These are phyloP conservation scores for Raffaelea arxii DNA, from an alignment of 2,329 filamentous ascomycete species.

Conservation along the genomic window DNA sequence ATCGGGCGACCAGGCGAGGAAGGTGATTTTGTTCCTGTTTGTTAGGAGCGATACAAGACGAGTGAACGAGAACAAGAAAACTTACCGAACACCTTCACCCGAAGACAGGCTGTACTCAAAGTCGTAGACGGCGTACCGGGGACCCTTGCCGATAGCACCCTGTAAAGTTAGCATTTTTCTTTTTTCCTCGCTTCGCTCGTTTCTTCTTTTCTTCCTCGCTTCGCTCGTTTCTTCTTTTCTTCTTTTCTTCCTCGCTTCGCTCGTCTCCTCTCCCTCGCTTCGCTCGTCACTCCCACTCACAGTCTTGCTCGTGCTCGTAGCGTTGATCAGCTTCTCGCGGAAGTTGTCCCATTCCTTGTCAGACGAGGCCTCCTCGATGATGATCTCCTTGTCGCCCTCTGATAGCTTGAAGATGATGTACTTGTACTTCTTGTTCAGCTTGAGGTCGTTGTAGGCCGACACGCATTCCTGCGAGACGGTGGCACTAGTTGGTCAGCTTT, in stretches of 20 bases:
- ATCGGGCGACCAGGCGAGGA: slow-evolving; percentile 74
- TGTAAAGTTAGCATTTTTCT: slow-evolving; percentile 22
- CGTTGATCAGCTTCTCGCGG: slow-evolving; percentile 65
- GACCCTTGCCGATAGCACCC: slow-evolving; percentile 55
- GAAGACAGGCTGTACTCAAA: slow-evolving; percentile 65
- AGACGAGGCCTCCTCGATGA: slow-evolving; percentile 63
- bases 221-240: too few relatives aligned
- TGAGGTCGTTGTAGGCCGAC: slow-evolving; percentile 66
- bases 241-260: too few relatives aligned
- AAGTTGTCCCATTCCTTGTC: slow-evolving; percentile 62
- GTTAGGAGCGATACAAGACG: background rate
- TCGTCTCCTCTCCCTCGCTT: too few relatives aligned
- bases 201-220: too few relatives aligned
- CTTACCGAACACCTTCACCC: slow-evolving; percentile 63
- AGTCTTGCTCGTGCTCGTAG: slow-evolving; percentile 61
- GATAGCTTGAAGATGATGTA: slow-evolving; percentile 85
- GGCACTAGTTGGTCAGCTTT: too few relatives aligned
- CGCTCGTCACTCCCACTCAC: too few relatives aligned
- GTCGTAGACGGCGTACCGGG: slow-evolving; percentile 76
- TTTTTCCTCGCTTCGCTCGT: too few relatives aligned
- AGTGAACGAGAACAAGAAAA: slow-evolving; percentile 4
- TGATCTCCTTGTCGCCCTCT: slow-evolving; percentile 73
- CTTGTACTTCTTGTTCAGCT: slow-evolving; percentile 72
- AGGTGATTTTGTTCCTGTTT: slow-evolving; percentile 63
- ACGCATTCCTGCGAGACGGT: slow-evolving; percentile 64